Conservation (phyloP, 148 eudicot genomes). For the Polygonum maritimum region DNA sequence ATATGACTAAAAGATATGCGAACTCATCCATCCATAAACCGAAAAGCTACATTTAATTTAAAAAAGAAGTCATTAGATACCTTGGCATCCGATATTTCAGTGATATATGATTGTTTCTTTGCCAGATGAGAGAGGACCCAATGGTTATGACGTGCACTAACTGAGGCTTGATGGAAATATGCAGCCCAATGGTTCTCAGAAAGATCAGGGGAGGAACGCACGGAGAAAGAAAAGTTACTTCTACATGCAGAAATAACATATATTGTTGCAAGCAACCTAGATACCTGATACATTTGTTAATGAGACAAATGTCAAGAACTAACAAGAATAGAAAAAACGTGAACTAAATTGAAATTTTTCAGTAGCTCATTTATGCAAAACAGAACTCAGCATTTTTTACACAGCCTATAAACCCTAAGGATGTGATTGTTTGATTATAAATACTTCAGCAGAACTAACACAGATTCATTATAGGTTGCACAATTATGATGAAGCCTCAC, state of each 20-base stretch:
- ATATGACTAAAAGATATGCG: neutral
- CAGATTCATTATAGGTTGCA: neutral
- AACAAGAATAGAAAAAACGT: constrained; percentile 7
- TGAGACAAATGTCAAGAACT: neutral
- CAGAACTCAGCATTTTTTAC: neutral
- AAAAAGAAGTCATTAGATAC: constrained; percentile 23
- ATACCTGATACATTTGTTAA: constrained; percentile 41
- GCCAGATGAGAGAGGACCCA: constrained; percentile 32
- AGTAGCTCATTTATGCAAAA: neutral
- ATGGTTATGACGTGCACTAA: constrained; percentile 59
- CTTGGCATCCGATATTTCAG: constrained; percentile 23
- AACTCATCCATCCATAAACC: neutral
- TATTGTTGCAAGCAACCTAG: constrained; percentile 65
- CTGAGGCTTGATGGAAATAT: constrained; percentile 84
- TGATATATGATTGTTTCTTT: constrained; percentile 23
- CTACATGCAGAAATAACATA: constrained; percentile 45
- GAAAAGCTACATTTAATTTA: neutral
- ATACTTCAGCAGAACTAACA: neutral
- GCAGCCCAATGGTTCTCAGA: constrained; percentile 63
- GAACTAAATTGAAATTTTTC: neutral
- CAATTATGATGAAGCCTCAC: constrained; percentile 21
- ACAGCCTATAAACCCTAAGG: neutral
- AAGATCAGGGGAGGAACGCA: constrained; percentile 25
- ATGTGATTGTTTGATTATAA: neutral
- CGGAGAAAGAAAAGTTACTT: constrained; percentile 19